These are phyloP conservation scores for Prunus davidiana DNA, from an alignment of 306 rosid species.

Conservation along the genomic window DNA sequence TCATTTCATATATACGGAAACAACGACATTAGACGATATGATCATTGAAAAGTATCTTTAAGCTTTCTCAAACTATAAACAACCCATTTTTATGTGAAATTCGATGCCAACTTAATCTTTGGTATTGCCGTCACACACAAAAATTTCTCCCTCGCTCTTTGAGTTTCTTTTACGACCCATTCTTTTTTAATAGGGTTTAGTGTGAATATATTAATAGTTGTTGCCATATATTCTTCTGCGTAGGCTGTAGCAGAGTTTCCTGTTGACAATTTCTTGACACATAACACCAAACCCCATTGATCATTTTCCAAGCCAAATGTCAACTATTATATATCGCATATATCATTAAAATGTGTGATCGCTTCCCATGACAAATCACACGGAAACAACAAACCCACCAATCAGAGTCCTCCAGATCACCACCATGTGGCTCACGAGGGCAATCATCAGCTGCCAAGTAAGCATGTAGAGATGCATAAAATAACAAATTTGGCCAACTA, in stretches of 20 bases:
- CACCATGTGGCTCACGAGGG: slow-evolving; percentile 29
- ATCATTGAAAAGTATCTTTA: not conserved
- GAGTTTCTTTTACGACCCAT: too few species aligned
- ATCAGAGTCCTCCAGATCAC: slow-evolving; percentile 23
- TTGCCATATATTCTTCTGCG: slow-evolving; percentile 10
- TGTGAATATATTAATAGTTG: slow-evolving; percentile 1
- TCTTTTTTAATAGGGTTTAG: not conserved
- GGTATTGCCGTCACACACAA: too few species aligned
- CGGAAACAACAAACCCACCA: slow-evolving; percentile 11
- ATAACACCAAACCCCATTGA: slow-evolving; percentile 10
- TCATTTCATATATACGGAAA: not conserved
- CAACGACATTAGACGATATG: not conserved
- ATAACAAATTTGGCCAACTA: slow-evolving; percentile 21
- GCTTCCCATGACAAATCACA: not conserved
- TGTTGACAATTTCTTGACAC: slow-evolving; percentile 23
- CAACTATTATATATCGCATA: not conserved
- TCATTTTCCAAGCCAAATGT: not conserved
- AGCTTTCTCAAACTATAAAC: too few species aligned
- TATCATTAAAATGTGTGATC: not conserved
- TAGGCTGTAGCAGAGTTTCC: not conserved
- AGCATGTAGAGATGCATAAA: not conserved
- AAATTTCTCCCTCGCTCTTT: too few species aligned
- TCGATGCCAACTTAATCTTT: too few species aligned
- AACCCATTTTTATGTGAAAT: too few species aligned
- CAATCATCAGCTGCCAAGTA: slow-evolving; percentile 9